Evolutionary conservation across 208 protist genomes (phyloP).

Genomic region (Strigomonas galati): DNA sequence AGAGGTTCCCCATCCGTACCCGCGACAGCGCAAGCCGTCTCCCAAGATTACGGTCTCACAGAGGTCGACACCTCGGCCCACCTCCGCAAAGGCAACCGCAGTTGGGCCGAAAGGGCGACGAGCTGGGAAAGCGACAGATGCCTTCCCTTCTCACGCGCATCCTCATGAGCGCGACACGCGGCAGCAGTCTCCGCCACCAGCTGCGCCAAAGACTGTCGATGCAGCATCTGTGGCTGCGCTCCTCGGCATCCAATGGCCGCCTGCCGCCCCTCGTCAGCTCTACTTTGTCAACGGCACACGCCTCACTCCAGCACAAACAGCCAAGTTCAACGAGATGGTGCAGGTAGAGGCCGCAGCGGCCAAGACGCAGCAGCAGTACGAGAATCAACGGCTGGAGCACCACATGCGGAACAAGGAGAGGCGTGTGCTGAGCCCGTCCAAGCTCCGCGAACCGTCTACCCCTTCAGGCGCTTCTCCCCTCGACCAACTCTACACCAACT

Average conservation of each 20-base stretch:
- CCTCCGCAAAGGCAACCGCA: neutral
- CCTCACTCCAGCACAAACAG: slow-evolving; percentile 43
- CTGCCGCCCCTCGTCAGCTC: slow-evolving; percentile 15
- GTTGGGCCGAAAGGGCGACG: neutral
- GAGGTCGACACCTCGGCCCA: neutral
- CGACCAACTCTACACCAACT: slow-evolving; percentile 3
- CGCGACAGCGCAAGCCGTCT: neutral
- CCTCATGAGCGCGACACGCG: neutral
- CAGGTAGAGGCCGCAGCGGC: slow-evolving; percentile 24
- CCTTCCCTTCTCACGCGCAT: too few relatives aligned
- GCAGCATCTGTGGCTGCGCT: slow-evolving; percentile 36
- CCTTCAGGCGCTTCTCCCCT: neutral
- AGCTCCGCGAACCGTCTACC: neutral
- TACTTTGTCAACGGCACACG: slow-evolving; percentile 58
- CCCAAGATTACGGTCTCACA: neutral
- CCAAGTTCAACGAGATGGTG: slow-evolving; percentile 51
- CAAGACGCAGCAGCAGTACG: neutral
- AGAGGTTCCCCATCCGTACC: neutral
- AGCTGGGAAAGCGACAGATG: neutral
- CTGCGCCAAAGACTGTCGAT: neutral
- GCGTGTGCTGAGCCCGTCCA: slow-evolving; percentile 7
- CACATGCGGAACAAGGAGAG: neutral
- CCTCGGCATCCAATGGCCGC: slow-evolving; percentile 64
- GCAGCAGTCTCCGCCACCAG: neutral
- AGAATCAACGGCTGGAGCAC: neutral